These are phyloP conservation scores for Talaromyces islandicus DNA, from an alignment of 2,329 filamentous ascomycete species.

Conservation along the genomic window DNA sequence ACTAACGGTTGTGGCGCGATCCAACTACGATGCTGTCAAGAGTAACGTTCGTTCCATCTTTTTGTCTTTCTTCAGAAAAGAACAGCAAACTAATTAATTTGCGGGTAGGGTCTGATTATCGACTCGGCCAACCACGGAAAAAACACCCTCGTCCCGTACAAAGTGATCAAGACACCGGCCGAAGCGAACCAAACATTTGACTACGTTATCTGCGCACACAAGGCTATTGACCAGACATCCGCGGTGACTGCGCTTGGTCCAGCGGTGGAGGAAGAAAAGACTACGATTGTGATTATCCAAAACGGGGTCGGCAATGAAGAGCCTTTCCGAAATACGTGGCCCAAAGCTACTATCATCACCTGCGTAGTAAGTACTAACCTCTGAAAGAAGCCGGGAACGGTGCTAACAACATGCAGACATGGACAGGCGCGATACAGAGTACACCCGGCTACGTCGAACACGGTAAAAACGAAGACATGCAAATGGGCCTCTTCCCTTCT, in stretches of 20 bases:
- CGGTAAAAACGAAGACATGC: constrained; percentile 48
- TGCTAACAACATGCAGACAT: constrained; percentile 31
- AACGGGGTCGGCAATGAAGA: constrained; percentile 40
- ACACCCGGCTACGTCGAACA: constrained; percentile 47
- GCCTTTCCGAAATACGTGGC: constrained; percentile 28
- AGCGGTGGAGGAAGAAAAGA: constrained; percentile 28
- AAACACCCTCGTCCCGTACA: constrained; percentile 22
- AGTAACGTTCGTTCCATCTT: constrained; percentile 23
- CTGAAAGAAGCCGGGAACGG: too few relatives aligned
- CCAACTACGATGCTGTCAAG: constrained; percentile 40
- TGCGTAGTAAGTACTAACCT: constrained; percentile 40
- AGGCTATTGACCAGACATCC: constrained; percentile 36
- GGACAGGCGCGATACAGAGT: constrained; percentile 49
- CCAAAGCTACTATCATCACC: constrained; percentile 27
- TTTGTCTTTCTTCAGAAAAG: neutral
- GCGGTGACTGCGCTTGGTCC: constrained; percentile 31
- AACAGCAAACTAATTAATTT: neutral
- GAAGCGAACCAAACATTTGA: constrained; percentile 26
- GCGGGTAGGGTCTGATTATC: constrained; percentile 34
- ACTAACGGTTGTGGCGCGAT: constrained; percentile 40
- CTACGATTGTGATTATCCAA: constrained; percentile 35
- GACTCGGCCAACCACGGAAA: constrained; percentile 38
- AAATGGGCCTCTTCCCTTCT: constrained; percentile 50
- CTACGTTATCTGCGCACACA: constrained; percentile 35
- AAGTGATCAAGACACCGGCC: constrained; percentile 35